Base-by-base conservation (phyloP, 352 stramenopile species). In the Phytophthora brassicae region DNA sequence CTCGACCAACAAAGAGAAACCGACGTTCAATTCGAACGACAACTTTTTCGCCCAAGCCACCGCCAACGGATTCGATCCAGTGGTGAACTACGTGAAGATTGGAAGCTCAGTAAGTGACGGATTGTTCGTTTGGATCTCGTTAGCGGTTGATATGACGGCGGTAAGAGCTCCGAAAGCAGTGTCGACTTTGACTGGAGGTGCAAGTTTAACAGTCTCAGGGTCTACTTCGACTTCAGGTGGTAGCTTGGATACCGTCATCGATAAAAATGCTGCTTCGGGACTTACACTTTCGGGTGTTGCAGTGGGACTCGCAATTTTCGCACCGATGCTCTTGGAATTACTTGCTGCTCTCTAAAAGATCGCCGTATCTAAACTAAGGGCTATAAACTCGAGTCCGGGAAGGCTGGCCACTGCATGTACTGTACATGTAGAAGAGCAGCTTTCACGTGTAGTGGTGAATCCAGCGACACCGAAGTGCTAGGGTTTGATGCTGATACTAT, bases 121-220 rank as follows among this genome's bases (percentile, higher is more conserved):
- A 8, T 13, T 57, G 28, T 57, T 61, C 22, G 57, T 52, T 1
- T 64, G 64, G 64, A 71, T 71, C 36, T 63, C 57, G 31, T 48
- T 71, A 11, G 64, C 46, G 28, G 53, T 71, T 4, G 56, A 71
- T 24, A 67, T 67, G 62, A 66, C 49, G 9, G 56, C 56, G 20
- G 33, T 55, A 3, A 39, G 43, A 1, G 29, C 38, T 9, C 35
- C 51, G 13, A 60, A 35, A 16, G 49, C 49, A 4, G 58, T 66
- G 0, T 60, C 48, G 8, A 59, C 58, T 0, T 11, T 55, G 1
- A 33, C 50, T 8, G 26, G 26, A 31, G 26, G 4, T 31, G 49
- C 49, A 4, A 49, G 59, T 2, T 60, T 41, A 5, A 59, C 58
- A 1, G 6, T 49, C 2, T 26, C 50, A n/a, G 38, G 43, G 7